phyloP scores from a whole-genome alignment of 768 basidiomycete genomes.

The Suillus subaureus region DNA sequence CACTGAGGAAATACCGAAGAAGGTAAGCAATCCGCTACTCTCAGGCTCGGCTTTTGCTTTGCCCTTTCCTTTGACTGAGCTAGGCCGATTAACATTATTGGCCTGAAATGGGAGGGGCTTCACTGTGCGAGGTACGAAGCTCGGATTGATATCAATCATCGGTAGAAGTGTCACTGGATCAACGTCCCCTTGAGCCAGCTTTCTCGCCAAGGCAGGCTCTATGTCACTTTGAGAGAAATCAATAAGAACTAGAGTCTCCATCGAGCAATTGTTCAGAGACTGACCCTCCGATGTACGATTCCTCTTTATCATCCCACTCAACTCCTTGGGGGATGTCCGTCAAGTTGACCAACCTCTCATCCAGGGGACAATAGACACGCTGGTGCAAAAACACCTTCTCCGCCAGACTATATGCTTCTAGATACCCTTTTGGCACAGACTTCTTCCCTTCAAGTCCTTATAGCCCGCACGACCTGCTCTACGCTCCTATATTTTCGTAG shows the following conservation, averaged over 20 bases:
- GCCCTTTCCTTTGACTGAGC: conserved; percentile 47
- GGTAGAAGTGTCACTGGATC: conserved; percentile 70
- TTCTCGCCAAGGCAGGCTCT: conserved; percentile 62
- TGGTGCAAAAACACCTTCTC: conserved; percentile 95
- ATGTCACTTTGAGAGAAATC: conserved; percentile 51
- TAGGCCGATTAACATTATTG: conserved; percentile 26
- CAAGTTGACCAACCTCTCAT: conserved; percentile 69
- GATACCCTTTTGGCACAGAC: conserved; percentile 74
- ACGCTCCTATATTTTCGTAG: conserved; percentile 84
- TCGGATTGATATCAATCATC: conserved; percentile 80
- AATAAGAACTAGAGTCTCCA: conserved; percentile 4
- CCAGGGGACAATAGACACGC: conserved; percentile 81
- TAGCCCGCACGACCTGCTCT: conserved; percentile 75
- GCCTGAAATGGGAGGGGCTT: conserved; percentile 43
- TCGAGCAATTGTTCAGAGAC: conserved; percentile 16
- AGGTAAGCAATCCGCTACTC: conserved; percentile 52
- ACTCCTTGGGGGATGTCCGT: conserved; percentile 56
- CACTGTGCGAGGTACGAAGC: conserved; percentile 54
- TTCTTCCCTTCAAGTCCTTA: conserved; percentile 86
- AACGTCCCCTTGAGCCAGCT: conserved; percentile 66
- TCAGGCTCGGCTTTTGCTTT: conserved; percentile 35
- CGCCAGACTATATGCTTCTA: conserved; percentile 73
- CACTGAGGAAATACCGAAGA: conserved; percentile 58
- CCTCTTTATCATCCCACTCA: conserved; percentile 58
- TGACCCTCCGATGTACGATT: conserved; percentile 75